A percentile compares a stretch with the other conserved stretches of the same genome.
These are phyloP conservation scores for Hemisphaericaspora xylanilytica DNA, from an alignment of 1,139 yeast genomes.

Conservation along the genomic window DNA sequence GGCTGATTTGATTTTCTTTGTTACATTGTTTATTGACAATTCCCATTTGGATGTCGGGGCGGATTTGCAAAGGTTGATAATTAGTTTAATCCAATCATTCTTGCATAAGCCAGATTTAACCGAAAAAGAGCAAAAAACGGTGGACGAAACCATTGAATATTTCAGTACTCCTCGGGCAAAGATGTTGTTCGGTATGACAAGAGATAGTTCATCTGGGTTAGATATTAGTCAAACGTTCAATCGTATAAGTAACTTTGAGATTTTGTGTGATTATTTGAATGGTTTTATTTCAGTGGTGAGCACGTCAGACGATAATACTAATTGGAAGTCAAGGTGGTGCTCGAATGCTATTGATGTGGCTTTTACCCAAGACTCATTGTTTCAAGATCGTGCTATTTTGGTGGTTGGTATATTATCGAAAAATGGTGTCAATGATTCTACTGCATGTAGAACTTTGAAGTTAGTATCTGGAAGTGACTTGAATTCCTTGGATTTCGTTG, in stretches of 20 bases:
- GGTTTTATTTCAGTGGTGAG: constrained; percentile 50
- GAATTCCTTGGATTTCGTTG: constrained; percentile 33
- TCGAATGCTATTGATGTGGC: constrained; percentile 66
- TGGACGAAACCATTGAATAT: constrained; percentile 54
- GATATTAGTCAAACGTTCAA: constrained; percentile 47
- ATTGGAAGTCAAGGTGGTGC: constrained; percentile 72
- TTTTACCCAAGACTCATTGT: constrained; percentile 54
- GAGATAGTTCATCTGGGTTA: constrained; percentile 41
- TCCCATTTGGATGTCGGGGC: constrained; percentile 68
- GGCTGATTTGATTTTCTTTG: constrained; percentile 70
- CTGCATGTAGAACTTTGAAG: constrained; percentile 49
- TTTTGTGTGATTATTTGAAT: constrained; percentile 60
- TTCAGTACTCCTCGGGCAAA: constrained; percentile 72
- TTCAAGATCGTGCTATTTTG: constrained; percentile 71
- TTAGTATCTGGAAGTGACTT: constrained; percentile 21
- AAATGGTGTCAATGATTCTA: constrained; percentile 59
- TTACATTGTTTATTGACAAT: constrained; percentile 70
- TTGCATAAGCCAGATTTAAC: constrained; percentile 56
- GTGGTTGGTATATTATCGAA: constrained; percentile 70
- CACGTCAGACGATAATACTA: constrained; percentile 51
- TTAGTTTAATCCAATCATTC: constrained; percentile 73
- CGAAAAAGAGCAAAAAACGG: constrained; percentile 37
- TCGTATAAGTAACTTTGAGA: constrained; percentile 54
- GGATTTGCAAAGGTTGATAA: constrained; percentile 62
- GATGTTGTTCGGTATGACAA: constrained; percentile 75